Evolutionary conservation across 2,329 filamentous ascomycete genomes (phyloP), one percentile per base, ranked within the genome.

Genomic region (Diaporthe sp.): DNA sequence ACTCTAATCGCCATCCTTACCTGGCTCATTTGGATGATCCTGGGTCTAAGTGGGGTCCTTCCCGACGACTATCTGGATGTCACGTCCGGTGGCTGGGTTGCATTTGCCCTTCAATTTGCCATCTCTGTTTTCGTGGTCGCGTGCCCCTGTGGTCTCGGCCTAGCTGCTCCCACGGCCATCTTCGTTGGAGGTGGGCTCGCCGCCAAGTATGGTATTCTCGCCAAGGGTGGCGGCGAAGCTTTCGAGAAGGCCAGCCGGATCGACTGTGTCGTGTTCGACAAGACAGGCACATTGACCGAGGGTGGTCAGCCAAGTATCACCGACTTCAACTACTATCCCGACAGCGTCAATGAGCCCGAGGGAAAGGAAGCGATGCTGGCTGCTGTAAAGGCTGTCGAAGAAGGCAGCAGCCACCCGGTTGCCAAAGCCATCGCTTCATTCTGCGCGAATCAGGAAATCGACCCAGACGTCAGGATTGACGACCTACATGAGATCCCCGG

Each of bases 81-180:
- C 15, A 85, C 88, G 22, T 84, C 86, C 1, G 92, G 92, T n/a
- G 90, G 92, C 13, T 94, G 92, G 90, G 88, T 90, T 0, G 89
- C 92, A 1, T 96, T 94, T 87, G 93, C 94, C 3, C 88, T 97
- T 59, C 92, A 94, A 77, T 97, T 96, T 79, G 94, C 95, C 22
- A 96, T 97, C 79, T 91, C 95, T 9, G 94, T 97, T 17, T 97
- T 97, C 79, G 94, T 97, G 46, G 93, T 97, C 39, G 94, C 95
- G 3, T 97, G 95, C 80, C 95, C 95, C 2, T 97, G 95, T 80
- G 95, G 95, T 2, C 88, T 97, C 19, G 95, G 93, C 1, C 90
- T 97, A 10, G 95, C 95, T n/a, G 94, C 94, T 0, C 95, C 95
- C 1, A 97, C 95, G 0, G 95, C 95, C 72, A 90, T 97, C 46